These are phyloP conservation scores for Calonectria multiphialidica DNA, from an alignment of 2,329 filamentous ascomycete species.

Conservation along the genomic window DNA sequence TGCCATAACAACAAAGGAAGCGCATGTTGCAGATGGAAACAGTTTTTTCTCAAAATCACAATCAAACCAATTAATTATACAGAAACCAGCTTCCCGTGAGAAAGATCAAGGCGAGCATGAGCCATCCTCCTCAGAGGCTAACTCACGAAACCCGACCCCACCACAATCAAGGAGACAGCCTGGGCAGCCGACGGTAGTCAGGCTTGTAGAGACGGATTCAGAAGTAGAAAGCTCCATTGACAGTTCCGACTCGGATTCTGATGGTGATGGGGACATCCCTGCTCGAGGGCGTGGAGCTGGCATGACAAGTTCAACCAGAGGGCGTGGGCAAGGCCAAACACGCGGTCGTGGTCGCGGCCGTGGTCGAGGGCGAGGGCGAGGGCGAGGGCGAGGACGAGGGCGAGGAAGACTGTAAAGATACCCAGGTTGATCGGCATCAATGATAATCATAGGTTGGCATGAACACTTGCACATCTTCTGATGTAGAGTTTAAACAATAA, in stretches of 20 bases:
- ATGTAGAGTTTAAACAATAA: background rate
- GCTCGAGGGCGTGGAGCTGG: constrained; percentile 23
- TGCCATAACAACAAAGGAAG: background rate
- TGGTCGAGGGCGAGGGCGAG: background rate
- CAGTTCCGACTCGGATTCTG: constrained; percentile 33
- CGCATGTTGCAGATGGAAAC: background rate
- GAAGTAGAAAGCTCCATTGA: constrained; percentile 28
- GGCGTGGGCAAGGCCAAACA: constrained; percentile 23
- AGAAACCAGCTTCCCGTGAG: background rate
- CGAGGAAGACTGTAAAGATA: background rate
- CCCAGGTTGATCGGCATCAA: background rate
- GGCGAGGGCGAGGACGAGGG: background rate
- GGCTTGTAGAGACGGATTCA: constrained; percentile 41
- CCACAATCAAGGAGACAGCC: constrained; percentile 10
- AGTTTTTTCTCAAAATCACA: background rate
- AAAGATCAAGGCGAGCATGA: background rate
- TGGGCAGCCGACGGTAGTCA: constrained; percentile 37
- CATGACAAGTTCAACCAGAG: constrained; percentile 26
- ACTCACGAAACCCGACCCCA: constrained; percentile 31
- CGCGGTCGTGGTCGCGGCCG: constrained; percentile 31
- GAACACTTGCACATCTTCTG: background rate
- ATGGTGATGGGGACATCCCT: constrained; percentile 40
- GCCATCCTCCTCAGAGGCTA: constrained; percentile 19
- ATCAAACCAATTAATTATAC: background rate
- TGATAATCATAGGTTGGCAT: background rate